A percentile compares a stretch with the other conserved stretches of the same genome.
phyloP scores from a whole-genome alignment of 2,329 filamentous ascomycete species.

The Apiospora kogelbergensis region DNA sequence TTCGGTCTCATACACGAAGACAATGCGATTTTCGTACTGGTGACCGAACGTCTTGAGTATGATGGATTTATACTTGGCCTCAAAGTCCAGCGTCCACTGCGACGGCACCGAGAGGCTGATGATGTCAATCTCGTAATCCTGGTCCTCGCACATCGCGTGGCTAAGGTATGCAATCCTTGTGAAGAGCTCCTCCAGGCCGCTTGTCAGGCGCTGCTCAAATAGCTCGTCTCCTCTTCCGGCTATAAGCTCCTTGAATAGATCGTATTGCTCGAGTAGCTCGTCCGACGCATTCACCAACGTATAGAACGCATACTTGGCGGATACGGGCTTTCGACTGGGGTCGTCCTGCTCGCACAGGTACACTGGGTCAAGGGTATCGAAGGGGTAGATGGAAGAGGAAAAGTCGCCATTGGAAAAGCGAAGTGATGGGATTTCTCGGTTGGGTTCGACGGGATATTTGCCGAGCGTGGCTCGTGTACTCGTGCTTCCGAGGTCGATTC shows the following conservation, averaged over 20 bases:
- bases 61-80: conserved; percentile 15
- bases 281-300: conserved; percentile 8
- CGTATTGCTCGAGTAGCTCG: conserved; percentile 16
- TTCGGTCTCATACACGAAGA: conserved; percentile 16
- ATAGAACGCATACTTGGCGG: conserved; percentile 17
- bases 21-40: background rate
- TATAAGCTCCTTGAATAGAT: background rate
- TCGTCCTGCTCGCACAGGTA: conserved; percentile 17
- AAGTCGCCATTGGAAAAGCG: conserved; percentile 16
- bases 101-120: conserved; percentile 18
- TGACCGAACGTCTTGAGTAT: conserved; percentile 10
- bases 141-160: background rate
- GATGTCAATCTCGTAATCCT: background rate
- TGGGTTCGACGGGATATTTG: background rate
- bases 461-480: conserved; percentile 17
- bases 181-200: background rate
- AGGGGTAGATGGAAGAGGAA: conserved; percentile 20
- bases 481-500: conserved; percentile 22
- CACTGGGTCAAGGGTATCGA: conserved; percentile 13
- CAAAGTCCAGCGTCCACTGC: conserved; percentile 19
- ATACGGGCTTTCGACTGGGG: conserved; percentile 11
- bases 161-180: background rate
- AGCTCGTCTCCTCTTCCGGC: background rate
- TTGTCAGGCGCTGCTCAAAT: background rate
- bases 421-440: background rate